Evolutionary conservation across 2,329 filamentous ascomycete species (phyloP).

Genomic region (Penicillium sp.): DNA sequence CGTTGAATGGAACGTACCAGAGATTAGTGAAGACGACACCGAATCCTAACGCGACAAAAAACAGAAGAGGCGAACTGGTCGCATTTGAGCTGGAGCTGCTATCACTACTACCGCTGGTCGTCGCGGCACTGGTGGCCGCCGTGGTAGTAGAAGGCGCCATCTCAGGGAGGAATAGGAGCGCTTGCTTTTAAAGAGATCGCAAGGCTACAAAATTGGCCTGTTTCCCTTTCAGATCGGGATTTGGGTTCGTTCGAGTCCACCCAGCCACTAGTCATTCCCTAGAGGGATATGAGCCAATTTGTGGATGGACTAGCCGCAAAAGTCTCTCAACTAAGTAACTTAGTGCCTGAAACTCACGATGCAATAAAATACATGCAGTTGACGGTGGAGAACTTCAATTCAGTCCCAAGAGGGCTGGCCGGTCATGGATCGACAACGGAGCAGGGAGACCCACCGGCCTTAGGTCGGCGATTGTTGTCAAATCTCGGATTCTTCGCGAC

Average conservation of each 20-base stretch:
- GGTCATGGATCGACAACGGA: conserved; percentile 13
- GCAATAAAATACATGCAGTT: conserved; percentile 12
- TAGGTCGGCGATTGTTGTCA: conserved; percentile 6
- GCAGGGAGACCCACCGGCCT: conserved; percentile 8
- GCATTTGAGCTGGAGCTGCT: conserved; percentile 48
- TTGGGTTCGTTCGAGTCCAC: background rate
- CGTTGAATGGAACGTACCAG: conserved; percentile 67
- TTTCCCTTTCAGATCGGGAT: background rate
- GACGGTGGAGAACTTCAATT: conserved; percentile 7
- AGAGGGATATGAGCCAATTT: background rate
- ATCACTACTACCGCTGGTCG: conserved; percentile 31
- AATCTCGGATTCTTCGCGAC: conserved; percentile 4
- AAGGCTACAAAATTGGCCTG: conserved; percentile 1
- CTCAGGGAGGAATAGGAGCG: conserved; percentile 3
- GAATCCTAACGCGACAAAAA: conserved; percentile 95
- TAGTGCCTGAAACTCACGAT: conserved; percentile 1
- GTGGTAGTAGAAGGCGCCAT: conserved; percentile 39
- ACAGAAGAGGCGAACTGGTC: conserved; percentile 75
- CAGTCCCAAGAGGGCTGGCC: background rate
- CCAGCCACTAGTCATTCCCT: conserved; percentile 11
- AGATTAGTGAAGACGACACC: conserved; percentile 98
- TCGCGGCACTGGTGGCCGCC: conserved; percentile 31
- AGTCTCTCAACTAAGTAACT: background rate
- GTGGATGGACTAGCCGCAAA: background rate
- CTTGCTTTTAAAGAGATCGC: background rate